phyloP scores from a whole-genome alignment of 768 basidiomycete genomes.

The Hericium coralloides region DNA sequence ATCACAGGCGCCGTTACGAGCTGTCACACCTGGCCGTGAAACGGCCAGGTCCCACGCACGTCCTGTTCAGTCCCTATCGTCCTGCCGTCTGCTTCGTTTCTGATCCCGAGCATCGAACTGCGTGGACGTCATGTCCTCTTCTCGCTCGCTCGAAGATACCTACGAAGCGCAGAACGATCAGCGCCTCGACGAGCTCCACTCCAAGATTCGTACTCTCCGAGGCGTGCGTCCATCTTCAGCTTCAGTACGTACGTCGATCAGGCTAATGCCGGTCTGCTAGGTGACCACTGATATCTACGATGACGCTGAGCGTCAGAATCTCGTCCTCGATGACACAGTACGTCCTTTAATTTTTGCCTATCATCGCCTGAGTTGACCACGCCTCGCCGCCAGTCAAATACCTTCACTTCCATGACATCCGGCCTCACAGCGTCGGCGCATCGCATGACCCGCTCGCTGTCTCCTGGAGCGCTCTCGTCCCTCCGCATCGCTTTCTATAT shows the following conservation, averaged over 20 bases:
- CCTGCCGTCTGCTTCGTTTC: no score
- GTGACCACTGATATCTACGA: conserved; percentile 84
- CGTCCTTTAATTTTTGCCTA: conserved; percentile 15
- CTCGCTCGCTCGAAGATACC: conserved; percentile 44
- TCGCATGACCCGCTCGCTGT: conserved; percentile 24
- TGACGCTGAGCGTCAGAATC: conserved; percentile 78
- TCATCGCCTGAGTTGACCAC: not conserved
- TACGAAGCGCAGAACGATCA: conserved; percentile 86
- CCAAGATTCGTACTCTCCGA: conserved; percentile 73
- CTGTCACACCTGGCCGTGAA: no score
- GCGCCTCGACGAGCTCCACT: conserved; percentile 72
- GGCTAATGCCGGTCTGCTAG: conserved; percentile 26
- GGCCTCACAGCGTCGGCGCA: conserved; percentile 24
- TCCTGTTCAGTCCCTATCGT: no score
- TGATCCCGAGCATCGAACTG: no score
- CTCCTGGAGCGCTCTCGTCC: conserved; percentile 16
- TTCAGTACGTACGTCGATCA: not conserved
- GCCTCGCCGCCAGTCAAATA: conserved; percentile 17
- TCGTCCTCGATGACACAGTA: conserved; percentile 69
- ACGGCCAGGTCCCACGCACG: no score
- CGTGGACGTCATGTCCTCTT: conserved; percentile 7
- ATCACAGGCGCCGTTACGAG: no score
- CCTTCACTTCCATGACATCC: conserved; percentile 23
- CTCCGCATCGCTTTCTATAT: conserved; percentile 14
- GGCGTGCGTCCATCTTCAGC: conserved; percentile 42